Percentiles rank a stretch among this genome's conserved stretches.
These are phyloP conservation scores for Euphorbia peplus DNA, from an alignment of 345 rosid species.

Conservation along the genomic window DNA sequence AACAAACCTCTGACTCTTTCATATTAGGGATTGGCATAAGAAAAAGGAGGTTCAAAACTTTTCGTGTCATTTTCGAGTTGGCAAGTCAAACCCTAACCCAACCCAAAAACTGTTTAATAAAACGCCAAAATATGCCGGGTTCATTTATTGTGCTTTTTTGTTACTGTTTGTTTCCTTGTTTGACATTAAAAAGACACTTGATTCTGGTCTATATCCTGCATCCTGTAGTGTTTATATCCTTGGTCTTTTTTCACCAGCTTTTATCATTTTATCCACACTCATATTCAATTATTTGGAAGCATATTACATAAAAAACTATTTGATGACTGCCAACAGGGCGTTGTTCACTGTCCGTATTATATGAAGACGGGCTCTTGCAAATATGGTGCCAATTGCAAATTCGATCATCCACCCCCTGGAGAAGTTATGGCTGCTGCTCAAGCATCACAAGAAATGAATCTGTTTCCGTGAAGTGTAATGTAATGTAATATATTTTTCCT, in stretches of 20 bases:
- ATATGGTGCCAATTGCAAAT: slow-evolving; percentile 74
- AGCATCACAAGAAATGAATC: slow-evolving; percentile 30
- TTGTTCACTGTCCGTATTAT: slow-evolving; percentile 77
- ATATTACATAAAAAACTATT: not conserved
- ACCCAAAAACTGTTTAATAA: too few relatives aligned
- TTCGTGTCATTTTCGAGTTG: too few relatives aligned
- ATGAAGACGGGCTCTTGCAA: slow-evolving; percentile 94
- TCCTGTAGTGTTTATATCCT: not conserved
- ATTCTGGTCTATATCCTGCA: not conserved
- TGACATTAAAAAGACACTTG: not conserved
- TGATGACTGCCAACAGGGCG: slow-evolving; percentile 49
- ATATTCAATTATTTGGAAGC: not conserved
- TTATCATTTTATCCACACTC: not conserved
- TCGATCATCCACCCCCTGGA: slow-evolving; percentile 96
- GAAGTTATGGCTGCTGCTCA: slow-evolving; percentile 67
- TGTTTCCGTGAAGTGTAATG: too few relatives aligned
- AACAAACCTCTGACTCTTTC: too few relatives aligned
- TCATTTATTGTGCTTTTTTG: not conserved
- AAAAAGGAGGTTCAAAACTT: too few relatives aligned
- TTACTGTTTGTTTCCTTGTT: not conserved
- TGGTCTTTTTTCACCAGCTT: not conserved
- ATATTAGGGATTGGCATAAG: too few relatives aligned
- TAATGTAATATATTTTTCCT: too few relatives aligned
- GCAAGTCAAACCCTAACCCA: too few relatives aligned
- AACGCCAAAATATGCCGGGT: too few relatives aligned